Evolutionary conservation across 352 stramenopile species (phyloP), one percentile per base, ranked within the genome.

Genomic region (Pythium utonaiense): DNA sequence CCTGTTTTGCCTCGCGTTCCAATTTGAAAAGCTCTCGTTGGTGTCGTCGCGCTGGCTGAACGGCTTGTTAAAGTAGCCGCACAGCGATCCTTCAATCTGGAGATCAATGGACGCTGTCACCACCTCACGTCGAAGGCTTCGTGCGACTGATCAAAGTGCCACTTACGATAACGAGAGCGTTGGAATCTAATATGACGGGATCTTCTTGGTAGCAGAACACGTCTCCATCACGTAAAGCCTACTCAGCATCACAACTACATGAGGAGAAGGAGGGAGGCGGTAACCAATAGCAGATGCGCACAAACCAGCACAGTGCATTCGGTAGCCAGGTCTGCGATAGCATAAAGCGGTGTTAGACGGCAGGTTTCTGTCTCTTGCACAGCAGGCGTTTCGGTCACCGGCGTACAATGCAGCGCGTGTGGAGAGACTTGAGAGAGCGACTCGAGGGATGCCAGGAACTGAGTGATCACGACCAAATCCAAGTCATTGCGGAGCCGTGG

Each of bases 151-250:
- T 5, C 3, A 6, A 47, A 25, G 40, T n/a, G 5, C 1, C 6
- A 50, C 75, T 19, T 53, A 88, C 78, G 36, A 87, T 71, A 3
- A 90, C 54, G 16, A 74, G 74, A 1, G 74, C 78, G 14, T 59
- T 71, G 4, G 74, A 75, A 16, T 77, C 58, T 3, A 68, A 58
- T 0, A 60, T 62, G n/a, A 87, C 60, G 5, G 38, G 28, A 13
- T 89, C 80, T 58, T 85, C 75, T 73, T 88, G 62, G 19, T 91
- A 88, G 58, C 74, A 87, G 4, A 91, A 67, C 9, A 89, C 75
- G 28, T 89, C 80, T 14, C 80, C 80, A 56, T 91, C 80, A n/a
- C 61, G 65, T 13, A 88, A 52, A 0, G 62, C 70, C 80, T 90
- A 22, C 21, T 44, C 12, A 45, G 21, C 12, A 55, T n/a, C 28